phyloP scores from a whole-genome alignment of 305 asterid genomes.

The Fraxinus ornus region DNA sequence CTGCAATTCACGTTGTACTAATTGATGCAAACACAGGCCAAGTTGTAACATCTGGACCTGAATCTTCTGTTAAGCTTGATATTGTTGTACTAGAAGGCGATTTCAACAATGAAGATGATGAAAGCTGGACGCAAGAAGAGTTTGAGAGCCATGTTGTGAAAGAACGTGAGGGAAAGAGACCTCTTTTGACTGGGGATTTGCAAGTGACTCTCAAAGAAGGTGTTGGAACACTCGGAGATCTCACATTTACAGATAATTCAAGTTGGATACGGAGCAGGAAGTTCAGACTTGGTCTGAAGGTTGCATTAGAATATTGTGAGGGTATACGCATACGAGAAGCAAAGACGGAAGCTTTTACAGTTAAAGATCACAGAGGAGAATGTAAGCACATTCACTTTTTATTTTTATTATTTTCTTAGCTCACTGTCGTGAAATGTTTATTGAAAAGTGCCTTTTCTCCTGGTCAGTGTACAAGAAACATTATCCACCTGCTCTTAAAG shows the following conservation, averaged over 20 bases:
- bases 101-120: slow-evolving; percentile 47
- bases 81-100: slow-evolving; percentile 65
- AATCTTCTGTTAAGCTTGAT: slow-evolving; percentile 52
- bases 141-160: slow-evolving; percentile 58
- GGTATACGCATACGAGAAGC: slow-evolving; percentile 53
- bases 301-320: slow-evolving; percentile 39
- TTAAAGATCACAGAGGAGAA: slow-evolving; percentile 71
- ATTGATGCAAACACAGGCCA: slow-evolving; percentile 49
- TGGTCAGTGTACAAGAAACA: slow-evolving; percentile 66
- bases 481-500: slow-evolving; percentile 58
- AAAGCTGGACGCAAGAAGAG: slow-evolving; percentile 58
- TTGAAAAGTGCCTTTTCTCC: slow-evolving; percentile 7
- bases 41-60: slow-evolving; percentile 54
- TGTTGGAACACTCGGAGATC: slow-evolving; percentile 52
- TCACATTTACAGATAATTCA: slow-evolving; percentile 61
- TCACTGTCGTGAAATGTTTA: slow-evolving; percentile 6
- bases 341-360: slow-evolving; percentile 54
- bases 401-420: neutral
- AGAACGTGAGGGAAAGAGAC: slow-evolving; percentile 63
- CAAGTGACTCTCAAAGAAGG: slow-evolving; percentile 56
- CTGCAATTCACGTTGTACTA: slow-evolving; percentile 47
- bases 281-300: slow-evolving; percentile 59
- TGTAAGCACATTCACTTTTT: slow-evolving; percentile 33
- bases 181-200: slow-evolving; percentile 56
- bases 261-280: slow-evolving; percentile 70